A percentile compares a stretch with the other conserved stretches of the same genome.
These are phyloP conservation scores for Yarrowia osloensis DNA, from an alignment of 805 yeast genomes.

Conservation along the genomic window DNA sequence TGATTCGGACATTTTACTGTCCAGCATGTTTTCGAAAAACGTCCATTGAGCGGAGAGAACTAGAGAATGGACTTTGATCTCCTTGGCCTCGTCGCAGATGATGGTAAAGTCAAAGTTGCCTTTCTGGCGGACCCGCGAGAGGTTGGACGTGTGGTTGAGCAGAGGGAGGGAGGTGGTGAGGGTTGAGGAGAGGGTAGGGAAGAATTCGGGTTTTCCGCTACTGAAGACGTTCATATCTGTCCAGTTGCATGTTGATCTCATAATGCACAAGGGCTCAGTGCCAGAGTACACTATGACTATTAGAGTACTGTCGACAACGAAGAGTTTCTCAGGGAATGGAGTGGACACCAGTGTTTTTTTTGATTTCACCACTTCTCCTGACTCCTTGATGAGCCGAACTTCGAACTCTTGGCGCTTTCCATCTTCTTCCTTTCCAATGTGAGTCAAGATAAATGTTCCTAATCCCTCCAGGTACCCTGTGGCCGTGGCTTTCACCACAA, in stretches of 20 bases:
- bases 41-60: neutral
- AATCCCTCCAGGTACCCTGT: neutral
- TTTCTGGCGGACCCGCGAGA: neutral
- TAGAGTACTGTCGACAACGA: too few species aligned
- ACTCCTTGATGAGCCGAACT: neutral
- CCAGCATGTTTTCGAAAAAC: neutral
- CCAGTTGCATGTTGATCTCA: too few species aligned
- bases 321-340: too few species aligned
- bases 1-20: neutral
- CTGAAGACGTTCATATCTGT: too few species aligned
- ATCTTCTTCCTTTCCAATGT: neutral
- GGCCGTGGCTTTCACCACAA: neutral
- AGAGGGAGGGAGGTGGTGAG: neutral
- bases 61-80: neutral
- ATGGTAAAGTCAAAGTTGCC: neutral
- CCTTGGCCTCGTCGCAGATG: neutral
- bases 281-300: too few species aligned
- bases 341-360: too few species aligned
- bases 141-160: neutral
- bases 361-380: neutral
- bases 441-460: neutral
- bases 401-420: neutral
- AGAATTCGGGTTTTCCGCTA: too few species aligned
- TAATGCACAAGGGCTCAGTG: too few species aligned
- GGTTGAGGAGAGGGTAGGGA: too few species aligned